These are phyloP conservation scores for Senna tora DNA, from an alignment of 306 rosid species.

Conservation along the genomic window DNA sequence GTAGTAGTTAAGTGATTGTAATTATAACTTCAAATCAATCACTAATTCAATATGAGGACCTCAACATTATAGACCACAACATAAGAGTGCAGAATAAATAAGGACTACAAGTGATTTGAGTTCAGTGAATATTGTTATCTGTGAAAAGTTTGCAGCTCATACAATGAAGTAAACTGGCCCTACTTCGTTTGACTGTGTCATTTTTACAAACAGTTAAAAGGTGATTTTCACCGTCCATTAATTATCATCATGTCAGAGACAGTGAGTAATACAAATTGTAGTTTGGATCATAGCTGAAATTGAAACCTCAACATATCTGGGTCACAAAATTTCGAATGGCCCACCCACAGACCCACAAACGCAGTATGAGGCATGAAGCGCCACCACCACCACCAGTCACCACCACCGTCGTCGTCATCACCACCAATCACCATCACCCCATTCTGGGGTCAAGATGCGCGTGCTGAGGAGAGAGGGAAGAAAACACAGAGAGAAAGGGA, in stretches of 20 bases:
- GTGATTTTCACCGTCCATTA: not conserved
- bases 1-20: not conserved
- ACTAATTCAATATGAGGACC: not conserved
- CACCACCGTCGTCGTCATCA: constrained; percentile 2
- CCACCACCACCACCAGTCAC: not conserved
- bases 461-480: constrained; percentile 36
- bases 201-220: not conserved
- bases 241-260: not conserved
- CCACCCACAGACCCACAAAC: not conserved
- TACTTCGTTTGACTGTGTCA: not conserved
- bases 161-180: not conserved
- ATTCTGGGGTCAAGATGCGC: constrained; percentile 40
- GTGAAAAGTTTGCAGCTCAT: not conserved
- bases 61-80: not conserved
- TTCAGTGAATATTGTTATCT: not conserved
- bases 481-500: not conserved
- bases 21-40: not conserved
- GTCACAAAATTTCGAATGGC: constrained; percentile 1
- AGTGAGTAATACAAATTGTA: not conserved
- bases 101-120: too few species aligned
- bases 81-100: not conserved
- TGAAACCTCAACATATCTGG: not conserved
- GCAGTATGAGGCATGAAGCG: not conserved
- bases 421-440: constrained; percentile 27
- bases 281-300: not conserved